phyloP scores from a whole-genome alignment of 106 monocot genomes.

The Triglochin maritima region DNA sequence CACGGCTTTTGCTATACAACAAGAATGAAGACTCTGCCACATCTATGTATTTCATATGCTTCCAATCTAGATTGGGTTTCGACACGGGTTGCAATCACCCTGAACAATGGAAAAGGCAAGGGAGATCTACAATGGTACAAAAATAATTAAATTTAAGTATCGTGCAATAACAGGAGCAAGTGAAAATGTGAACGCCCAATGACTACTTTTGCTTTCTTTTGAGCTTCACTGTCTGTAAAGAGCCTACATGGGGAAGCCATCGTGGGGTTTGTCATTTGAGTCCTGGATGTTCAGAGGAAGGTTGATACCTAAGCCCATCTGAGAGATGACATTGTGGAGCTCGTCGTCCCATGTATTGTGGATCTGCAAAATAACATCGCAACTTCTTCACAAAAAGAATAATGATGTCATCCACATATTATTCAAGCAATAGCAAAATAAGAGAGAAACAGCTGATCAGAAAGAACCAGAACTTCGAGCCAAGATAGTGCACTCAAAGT shows the following conservation, averaged over 20 bases:
- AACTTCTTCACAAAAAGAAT: background rate
- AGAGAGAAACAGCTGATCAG: background rate
- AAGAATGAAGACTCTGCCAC: background rate
- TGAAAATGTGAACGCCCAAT: background rate
- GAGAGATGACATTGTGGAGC: constrained; percentile 36
- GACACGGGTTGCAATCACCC: background rate
- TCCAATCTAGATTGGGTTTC: background rate
- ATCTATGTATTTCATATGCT: background rate
- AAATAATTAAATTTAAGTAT: background rate
- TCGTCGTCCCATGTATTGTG: constrained; percentile 42
- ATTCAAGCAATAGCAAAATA: background rate
- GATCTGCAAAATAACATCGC: constrained; percentile 16
- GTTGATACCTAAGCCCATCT: constrained; percentile 34
- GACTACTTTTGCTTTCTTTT: background rate
- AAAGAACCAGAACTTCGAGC: too few relatives aligned
- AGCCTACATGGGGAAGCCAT: constrained; percentile 22
- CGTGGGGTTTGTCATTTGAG: constrained; percentile 21
- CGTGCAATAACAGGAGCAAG: background rate
- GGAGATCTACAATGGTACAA: background rate
- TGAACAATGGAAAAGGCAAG: background rate
- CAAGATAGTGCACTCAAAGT: background rate
- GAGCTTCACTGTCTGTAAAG: background rate
- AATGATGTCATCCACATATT: background rate
- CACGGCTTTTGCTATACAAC: background rate
- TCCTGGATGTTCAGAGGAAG: constrained; percentile 25